Conservation (phyloP, 1,284 basidiomycete genomes). For the Coniophora puteana region DNA sequence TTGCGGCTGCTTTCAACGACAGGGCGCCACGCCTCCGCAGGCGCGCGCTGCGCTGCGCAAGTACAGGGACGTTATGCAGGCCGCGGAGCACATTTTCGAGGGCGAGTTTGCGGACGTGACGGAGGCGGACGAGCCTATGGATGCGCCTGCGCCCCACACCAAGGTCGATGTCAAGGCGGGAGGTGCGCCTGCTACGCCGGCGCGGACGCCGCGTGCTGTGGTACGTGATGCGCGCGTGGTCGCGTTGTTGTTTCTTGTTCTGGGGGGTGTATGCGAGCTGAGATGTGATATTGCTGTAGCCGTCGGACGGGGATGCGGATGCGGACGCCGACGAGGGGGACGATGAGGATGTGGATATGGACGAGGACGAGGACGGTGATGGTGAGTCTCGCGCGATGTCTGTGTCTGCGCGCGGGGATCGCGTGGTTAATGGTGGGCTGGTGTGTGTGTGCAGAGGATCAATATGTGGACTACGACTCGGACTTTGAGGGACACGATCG, state of each 20-base stretch:
- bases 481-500: constrained; percentile 55
- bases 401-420: too few species aligned
- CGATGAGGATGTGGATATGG: constrained; percentile 39
- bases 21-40: constrained; percentile 78
- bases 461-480: constrained; percentile 75
- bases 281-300: constrained; percentile 43
- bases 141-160: constrained; percentile 14
- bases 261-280: too few species aligned
- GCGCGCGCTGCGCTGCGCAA: constrained; percentile 75
- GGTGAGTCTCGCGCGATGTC: constrained; percentile 32
- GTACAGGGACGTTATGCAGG: constrained; percentile 83
- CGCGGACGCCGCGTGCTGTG: constrained; percentile 23
- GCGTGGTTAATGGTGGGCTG: too few species aligned
- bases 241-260: constrained; percentile 1
- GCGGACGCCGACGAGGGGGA: constrained; percentile 39
- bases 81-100: constrained; percentile 81
- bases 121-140: constrained; percentile 44
- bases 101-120: constrained; percentile 74
- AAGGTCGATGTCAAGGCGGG: too few species aligned
- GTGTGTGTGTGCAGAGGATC: constrained; percentile 45
- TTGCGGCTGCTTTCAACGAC: constrained; percentile 11
- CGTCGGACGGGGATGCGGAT: constrained; percentile 50
- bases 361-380: constrained; percentile 54
- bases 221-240: constrained; percentile 15
- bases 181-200: constrained; percentile 19